phyloP scores from a whole-genome alignment of 805 yeast species.

The Suhomyces pyralidae region DNA sequence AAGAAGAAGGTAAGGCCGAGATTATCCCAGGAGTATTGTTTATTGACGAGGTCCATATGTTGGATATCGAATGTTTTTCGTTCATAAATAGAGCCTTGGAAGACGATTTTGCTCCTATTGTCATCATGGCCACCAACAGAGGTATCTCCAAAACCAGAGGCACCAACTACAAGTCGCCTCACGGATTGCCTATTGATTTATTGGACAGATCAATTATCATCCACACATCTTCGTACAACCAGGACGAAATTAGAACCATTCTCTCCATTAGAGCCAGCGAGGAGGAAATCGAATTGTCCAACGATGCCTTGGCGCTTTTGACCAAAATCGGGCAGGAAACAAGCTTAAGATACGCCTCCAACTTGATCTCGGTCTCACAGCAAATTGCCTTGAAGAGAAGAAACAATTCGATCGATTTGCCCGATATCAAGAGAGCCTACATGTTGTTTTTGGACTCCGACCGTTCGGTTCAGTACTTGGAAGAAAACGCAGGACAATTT shows the following conservation, averaged over 20 bases:
- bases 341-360: constrained; percentile 87
- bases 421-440: constrained; percentile 85
- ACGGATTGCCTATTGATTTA: constrained; percentile 94
- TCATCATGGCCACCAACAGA: constrained; percentile 96
- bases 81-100: constrained; percentile 94
- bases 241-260: constrained; percentile 83
- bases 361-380: constrained; percentile 85
- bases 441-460: constrained; percentile 82
- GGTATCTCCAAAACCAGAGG: constrained; percentile 95
- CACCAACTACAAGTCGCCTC: constrained; percentile 89
- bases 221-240: constrained; percentile 74
- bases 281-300: constrained; percentile 82
- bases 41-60: constrained; percentile 98
- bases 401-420: constrained; percentile 63
- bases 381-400: constrained; percentile 84
- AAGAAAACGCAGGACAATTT: constrained; percentile 63
- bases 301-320: constrained; percentile 81
- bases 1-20: constrained; percentile 98
- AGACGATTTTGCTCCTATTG: constrained; percentile 95
- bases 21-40: constrained; percentile 96
- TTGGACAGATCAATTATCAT: constrained; percentile 92
- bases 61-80: constrained; percentile 94
- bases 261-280: constrained; percentile 87
- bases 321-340: constrained; percentile 90
- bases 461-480: constrained; percentile 83